Conservation (phyloP, 805 yeast genomes). For the Lipomyces sp. region DNA sequence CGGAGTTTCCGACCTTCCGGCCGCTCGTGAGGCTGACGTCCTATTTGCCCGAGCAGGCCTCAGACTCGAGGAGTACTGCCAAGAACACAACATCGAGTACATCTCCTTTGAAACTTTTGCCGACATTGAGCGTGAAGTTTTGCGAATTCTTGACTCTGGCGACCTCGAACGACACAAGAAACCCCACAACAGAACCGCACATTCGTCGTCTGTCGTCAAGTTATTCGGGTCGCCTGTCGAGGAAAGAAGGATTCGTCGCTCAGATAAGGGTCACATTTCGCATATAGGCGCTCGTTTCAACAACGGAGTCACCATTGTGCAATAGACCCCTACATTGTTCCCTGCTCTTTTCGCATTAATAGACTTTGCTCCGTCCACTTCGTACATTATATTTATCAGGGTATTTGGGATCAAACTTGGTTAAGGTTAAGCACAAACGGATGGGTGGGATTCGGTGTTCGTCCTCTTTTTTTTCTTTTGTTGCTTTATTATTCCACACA, state of each 20-base stretch:
- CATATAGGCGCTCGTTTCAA: slow-evolving; percentile 23
- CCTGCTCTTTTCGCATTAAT: background rate
- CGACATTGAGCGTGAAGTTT: slow-evolving; percentile 47
- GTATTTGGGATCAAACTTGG: background rate
- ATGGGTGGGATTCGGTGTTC: background rate
- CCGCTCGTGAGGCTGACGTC: slow-evolving; percentile 52
- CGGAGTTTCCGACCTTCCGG: slow-evolving; percentile 58
- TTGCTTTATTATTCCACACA: background rate
- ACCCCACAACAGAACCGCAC: slow-evolving; percentile 29
- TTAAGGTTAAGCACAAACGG: background rate
- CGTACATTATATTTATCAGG: background rate
- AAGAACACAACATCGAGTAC: slow-evolving; percentile 49
- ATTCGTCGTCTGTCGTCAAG: slow-evolving; percentile 1
- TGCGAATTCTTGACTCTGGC: slow-evolving; percentile 34
- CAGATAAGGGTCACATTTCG: slow-evolving; percentile 27
- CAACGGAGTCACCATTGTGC: slow-evolving; percentile 25
- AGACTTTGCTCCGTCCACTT: background rate
- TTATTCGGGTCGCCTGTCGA: slow-evolving; percentile 25
- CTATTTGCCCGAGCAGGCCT: slow-evolving; percentile 52
- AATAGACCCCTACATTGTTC: background rate
- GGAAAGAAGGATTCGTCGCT: slow-evolving; percentile 27
- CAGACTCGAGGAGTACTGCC: slow-evolving; percentile 50
- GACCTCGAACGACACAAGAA: slow-evolving; percentile 35
- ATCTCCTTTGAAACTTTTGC: slow-evolving; percentile 51
- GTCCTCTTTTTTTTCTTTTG: background rate